A percentile compares a stretch with the other conserved stretches of the same genome.
These are phyloP conservation scores for Ceratocystis huliohia DNA, from an alignment of 2,329 filamentous ascomycete genomes.

Conservation along the genomic window DNA sequence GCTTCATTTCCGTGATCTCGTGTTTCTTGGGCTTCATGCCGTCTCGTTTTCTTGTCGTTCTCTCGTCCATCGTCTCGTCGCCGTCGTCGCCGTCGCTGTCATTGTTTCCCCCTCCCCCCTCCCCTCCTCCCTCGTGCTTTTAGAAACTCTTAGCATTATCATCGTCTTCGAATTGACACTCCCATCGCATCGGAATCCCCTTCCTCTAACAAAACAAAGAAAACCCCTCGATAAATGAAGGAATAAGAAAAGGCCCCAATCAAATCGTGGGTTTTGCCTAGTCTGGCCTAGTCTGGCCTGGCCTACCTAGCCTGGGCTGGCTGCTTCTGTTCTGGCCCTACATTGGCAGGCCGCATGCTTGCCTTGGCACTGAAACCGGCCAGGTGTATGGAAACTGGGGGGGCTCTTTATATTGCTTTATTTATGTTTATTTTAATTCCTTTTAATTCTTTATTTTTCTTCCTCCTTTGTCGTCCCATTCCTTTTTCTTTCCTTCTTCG, in stretches of 20 bases:
- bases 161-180: too few species aligned
- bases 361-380: conserved; percentile 4
- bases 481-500: not conserved
- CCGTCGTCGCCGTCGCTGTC: too few species aligned
- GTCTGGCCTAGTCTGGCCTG: too few species aligned
- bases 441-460: not conserved
- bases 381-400: not conserved
- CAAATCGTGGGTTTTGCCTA: not conserved
- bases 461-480: not conserved
- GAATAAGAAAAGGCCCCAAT: not conserved
- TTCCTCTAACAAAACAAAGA: not conserved
- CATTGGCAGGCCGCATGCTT: not conserved
- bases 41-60: too few species aligned
- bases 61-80: too few species aligned
- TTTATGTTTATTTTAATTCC: not conserved
- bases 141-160: not conserved
- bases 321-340: not conserved
- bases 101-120: too few species aligned
- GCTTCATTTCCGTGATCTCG: too few species aligned
- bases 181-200: not conserved
- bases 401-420: not conserved
- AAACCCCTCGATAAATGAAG: not conserved
- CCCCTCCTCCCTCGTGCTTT: too few species aligned
- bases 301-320: too few species aligned
- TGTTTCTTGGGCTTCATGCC: too few species aligned